A percentile compares a stretch with the other conserved stretches of the same genome.
Conservation (phyloP, 2,329 filamentous ascomycete species). For the Fusarium sp. region DNA sequence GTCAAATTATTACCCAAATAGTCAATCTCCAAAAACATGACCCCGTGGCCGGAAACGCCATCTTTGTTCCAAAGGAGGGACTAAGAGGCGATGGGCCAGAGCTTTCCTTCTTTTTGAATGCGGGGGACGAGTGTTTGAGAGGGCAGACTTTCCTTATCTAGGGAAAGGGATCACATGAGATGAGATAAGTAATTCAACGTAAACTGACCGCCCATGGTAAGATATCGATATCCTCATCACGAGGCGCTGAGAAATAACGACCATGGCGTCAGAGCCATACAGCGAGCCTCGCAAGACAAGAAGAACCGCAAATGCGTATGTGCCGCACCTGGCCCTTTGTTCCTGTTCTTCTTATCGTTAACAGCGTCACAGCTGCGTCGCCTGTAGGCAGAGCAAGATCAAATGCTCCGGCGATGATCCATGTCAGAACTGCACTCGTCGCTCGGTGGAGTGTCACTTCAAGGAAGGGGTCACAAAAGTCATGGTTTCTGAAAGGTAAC, state of each 20-base stretch:
- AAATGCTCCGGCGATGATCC: constrained; percentile 54
- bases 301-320: constrained; percentile 49
- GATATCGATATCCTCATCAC: neutral
- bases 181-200: neutral
- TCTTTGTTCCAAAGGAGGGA: neutral
- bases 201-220: constrained; percentile 3
- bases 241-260: neutral
- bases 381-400: constrained; percentile 54
- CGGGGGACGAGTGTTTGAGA: neutral
- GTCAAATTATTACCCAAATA: constrained; percentile 23
- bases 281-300: constrained; percentile 39
- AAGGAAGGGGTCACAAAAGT: constrained; percentile 49
- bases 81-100: too few species aligned
- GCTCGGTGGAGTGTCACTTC: constrained; percentile 51
- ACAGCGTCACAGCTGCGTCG: constrained; percentile 45
- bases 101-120: neutral
- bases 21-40: neutral
- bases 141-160: constrained; percentile 8
- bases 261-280: constrained; percentile 31
- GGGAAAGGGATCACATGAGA: neutral
- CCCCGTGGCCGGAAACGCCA: constrained; percentile 21
- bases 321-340: neutral
- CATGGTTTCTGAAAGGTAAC: constrained; percentile 53
- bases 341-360: neutral
- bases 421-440: constrained; percentile 52